Conservation (phyloP, 228 moss, liverwort and hornwort genomes). For the Sphagnum fallax region DNA sequence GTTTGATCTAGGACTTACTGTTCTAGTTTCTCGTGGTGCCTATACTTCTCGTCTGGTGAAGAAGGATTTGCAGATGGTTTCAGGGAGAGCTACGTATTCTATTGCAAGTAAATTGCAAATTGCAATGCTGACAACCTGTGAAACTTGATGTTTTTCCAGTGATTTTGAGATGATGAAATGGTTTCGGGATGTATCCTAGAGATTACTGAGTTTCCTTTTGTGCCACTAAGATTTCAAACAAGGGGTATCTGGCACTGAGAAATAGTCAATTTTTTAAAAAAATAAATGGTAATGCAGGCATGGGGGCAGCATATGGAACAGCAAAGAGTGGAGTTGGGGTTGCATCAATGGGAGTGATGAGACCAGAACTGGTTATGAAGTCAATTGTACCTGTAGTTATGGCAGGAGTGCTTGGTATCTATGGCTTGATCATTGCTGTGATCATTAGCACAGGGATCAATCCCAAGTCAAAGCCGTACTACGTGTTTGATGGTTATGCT, state of each 20-base stretch:
- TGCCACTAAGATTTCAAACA: slow-evolving; percentile 29
- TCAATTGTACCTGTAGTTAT: slow-evolving; percentile 43
- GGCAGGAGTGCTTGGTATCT: slow-evolving; percentile 41
- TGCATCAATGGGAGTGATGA: slow-evolving; percentile 88
- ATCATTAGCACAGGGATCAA: slow-evolving; percentile 44
- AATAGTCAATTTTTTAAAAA: neutral
- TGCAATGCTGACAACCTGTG: too few relatives aligned
- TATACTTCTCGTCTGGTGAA: too few relatives aligned
- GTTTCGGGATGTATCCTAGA: too few relatives aligned
- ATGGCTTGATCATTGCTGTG: slow-evolving; percentile 34
- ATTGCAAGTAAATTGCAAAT: too few relatives aligned
- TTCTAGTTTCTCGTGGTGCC: too few relatives aligned
- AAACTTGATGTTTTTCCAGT: too few relatives aligned
- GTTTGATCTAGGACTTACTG: too few relatives aligned
- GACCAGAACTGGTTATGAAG: slow-evolving; percentile 73
- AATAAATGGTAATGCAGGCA: slow-evolving; percentile 28
- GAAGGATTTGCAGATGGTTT: too few relatives aligned
- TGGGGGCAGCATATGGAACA: slow-evolving; percentile 85
- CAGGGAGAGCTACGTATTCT: too few relatives aligned
- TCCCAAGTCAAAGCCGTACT: slow-evolving; percentile 38
- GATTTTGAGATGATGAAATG: too few relatives aligned
- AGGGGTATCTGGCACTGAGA: slow-evolving; percentile 30
- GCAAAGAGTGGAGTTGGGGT: slow-evolving; percentile 91
- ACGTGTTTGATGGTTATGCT: slow-evolving; percentile 34
- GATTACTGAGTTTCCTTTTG: slow-evolving; percentile 26